Percentiles rank a stretch among this genome's conserved stretches.
Conservation (phyloP, 305 asterid genomes). For the Fraxinus nigra region DNA sequence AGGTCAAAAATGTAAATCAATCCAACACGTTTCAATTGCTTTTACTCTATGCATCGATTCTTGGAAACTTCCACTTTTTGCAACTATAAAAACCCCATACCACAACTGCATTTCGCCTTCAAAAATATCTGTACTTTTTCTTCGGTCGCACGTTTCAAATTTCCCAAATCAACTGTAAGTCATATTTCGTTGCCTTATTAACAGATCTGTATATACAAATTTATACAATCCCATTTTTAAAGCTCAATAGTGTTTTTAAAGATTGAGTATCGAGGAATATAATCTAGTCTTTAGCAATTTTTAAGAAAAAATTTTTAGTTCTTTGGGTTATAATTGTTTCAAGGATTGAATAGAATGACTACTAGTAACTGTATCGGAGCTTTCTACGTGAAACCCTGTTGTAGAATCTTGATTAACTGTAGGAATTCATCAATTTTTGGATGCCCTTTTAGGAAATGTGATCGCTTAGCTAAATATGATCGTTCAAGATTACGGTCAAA, state of each 20-base stretch:
- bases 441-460: constrained; percentile 35
- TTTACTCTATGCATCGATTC: background rate
- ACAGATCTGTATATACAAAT: constrained; percentile 36
- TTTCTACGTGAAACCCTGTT: constrained; percentile 57
- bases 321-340: constrained; percentile 5
- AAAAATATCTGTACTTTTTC: background rate
- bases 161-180: constrained; percentile 42
- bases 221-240: background rate
- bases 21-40: background rate
- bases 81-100: background rate
- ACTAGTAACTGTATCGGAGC: constrained; percentile 53
- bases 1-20: background rate
- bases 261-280: background rate
- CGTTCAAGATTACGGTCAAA: constrained; percentile 46
- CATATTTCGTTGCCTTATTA: background rate
- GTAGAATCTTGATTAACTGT: constrained; percentile 40
- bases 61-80: background rate
- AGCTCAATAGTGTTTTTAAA: constrained; percentile 32
- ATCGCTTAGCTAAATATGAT: constrained; percentile 29
- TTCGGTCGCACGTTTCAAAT: background rate
- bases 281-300: background rate
- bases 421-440: constrained; percentile 53
- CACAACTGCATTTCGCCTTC: background rate
- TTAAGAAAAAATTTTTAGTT: background rate
- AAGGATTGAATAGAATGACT: constrained; percentile 35